Percentiles rank a stretch among this genome's conserved stretches.
phyloP scores from a whole-genome alignment of 352 stramenopile species.

The Blastocystis sp. region DNA sequence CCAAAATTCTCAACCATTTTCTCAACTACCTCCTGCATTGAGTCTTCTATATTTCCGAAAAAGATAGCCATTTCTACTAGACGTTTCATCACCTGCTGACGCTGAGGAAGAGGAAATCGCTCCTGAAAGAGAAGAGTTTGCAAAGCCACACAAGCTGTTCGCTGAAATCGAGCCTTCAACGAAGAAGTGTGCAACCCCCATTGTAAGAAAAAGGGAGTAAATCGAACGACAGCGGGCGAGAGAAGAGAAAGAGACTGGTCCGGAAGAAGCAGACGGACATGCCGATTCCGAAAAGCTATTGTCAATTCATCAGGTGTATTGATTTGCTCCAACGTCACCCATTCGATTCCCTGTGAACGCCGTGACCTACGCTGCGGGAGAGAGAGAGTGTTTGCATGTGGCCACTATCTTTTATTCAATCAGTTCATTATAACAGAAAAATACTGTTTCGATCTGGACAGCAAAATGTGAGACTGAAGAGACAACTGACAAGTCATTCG shows the following conservation, averaged over 20 bases:
- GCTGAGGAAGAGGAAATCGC: background rate
- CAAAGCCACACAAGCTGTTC: background rate
- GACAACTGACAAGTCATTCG: background rate
- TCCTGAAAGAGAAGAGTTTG: background rate
- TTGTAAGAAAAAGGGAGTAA: background rate
- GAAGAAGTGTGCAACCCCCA: background rate
- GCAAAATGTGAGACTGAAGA: background rate
- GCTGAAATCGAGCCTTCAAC: background rate
- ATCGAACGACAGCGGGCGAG: background rate
- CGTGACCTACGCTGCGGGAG: background rate
- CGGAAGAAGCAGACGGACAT: background rate
- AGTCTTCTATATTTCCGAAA: background rate
- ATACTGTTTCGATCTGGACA: background rate
- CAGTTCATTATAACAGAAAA: background rate
- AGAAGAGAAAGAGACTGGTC: background rate
- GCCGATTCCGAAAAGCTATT: background rate
- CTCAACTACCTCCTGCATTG: background rate
- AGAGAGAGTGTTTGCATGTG: background rate
- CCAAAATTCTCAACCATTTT: background rate
- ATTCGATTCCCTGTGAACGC: background rate
- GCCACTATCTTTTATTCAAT: background rate
- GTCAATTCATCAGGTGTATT: conserved; percentile 4
- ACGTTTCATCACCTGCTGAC: background rate
- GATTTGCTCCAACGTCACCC: conserved; percentile 22
- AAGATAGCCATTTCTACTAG: background rate